Conservation (phyloP, 208 protist genomes). For the Tritrichomonas foetus region DNA sequence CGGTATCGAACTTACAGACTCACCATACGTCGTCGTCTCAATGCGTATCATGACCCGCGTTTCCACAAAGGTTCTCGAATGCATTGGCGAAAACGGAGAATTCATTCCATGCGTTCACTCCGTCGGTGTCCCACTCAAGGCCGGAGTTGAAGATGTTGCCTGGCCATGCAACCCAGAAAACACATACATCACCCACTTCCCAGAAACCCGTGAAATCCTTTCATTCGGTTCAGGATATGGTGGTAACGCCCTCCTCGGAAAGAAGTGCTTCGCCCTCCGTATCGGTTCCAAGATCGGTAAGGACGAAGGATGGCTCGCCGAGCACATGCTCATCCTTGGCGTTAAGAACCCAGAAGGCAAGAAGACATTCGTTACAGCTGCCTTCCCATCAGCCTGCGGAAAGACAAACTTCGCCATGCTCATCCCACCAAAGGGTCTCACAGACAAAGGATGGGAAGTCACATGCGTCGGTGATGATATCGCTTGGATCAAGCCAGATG, state of each 20-base stretch:
- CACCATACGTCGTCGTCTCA: slow-evolving; percentile 51
- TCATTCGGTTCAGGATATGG: slow-evolving; percentile 66
- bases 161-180: too few species aligned
- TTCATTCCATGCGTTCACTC: slow-evolving; percentile 55
- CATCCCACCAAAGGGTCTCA: slow-evolving; percentile 41
- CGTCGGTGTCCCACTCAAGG: slow-evolving; percentile 46
- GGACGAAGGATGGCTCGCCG: too few species aligned
- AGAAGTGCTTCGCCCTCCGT: slow-evolving; percentile 66
- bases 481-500: slow-evolving; percentile 58
- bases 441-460: slow-evolving; percentile 63
- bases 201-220: slow-evolving; percentile 57
- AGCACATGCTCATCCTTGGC: too few species aligned
- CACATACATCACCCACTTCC: slow-evolving; percentile 68
- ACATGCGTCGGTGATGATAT: too few species aligned
- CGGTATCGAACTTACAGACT: slow-evolving; percentile 57
- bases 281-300: slow-evolving; percentile 63
- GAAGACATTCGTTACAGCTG: slow-evolving; percentile 64
- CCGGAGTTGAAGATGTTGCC: too few species aligned
- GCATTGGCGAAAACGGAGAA: too few species aligned
- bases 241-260: too few species aligned
- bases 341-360: slow-evolving; percentile 57
- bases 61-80: slow-evolving; percentile 44
- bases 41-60: slow-evolving; percentile 59
- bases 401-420: too few species aligned
- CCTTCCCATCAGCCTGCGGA: slow-evolving; percentile 68